Evolutionary conservation across 371 early-diverging fungal genomes (phyloP).

Genomic region (Furculomyces boomerangus): DNA sequence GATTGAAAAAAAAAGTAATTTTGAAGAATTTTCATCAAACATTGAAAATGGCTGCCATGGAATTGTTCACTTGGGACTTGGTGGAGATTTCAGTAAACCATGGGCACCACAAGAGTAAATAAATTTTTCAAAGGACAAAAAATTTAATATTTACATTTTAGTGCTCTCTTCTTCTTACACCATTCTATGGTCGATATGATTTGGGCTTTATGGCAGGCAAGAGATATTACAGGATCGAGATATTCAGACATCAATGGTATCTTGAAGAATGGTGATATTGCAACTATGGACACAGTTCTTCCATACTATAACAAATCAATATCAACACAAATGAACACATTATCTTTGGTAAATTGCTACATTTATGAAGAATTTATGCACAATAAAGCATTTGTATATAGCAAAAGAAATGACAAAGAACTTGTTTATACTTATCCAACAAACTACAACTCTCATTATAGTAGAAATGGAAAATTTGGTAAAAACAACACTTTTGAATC

Average conservation of each 20-base stretch:
- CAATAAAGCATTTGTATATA: too few species aligned
- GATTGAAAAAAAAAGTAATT: constrained; percentile 9
- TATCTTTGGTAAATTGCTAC: constrained; percentile 21
- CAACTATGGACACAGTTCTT: constrained; percentile 13
- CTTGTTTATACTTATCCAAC: too few species aligned
- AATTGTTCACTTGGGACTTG: constrained; percentile 26
- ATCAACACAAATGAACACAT: constrained; percentile 9
- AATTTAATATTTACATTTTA: neutral
- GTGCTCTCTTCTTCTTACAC: constrained; percentile 29
- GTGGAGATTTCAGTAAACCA: constrained; percentile 28
- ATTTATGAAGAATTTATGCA: constrained; percentile 12
- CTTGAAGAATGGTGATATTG: constrained; percentile 6
- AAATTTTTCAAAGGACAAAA: neutral
- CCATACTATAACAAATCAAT: constrained; percentile 23
- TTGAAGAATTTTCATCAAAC: constrained; percentile 21
- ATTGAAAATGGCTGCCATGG: constrained; percentile 30
- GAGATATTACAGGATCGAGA: constrained; percentile 5
- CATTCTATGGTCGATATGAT: constrained; percentile 31
- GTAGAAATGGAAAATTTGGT: neutral
- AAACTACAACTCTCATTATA: neutral
- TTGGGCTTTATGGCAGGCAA: constrained; percentile 26
- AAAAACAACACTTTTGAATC: neutral
- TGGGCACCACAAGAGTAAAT: constrained; percentile 21
- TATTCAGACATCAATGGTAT: constrained; percentile 12
- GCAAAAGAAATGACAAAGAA: too few species aligned